A percentile compares a stretch with the other conserved stretches of the same genome.
Conservation (phyloP, 2,329 filamentous ascomycete species). For the Xylaria sp. region DNA sequence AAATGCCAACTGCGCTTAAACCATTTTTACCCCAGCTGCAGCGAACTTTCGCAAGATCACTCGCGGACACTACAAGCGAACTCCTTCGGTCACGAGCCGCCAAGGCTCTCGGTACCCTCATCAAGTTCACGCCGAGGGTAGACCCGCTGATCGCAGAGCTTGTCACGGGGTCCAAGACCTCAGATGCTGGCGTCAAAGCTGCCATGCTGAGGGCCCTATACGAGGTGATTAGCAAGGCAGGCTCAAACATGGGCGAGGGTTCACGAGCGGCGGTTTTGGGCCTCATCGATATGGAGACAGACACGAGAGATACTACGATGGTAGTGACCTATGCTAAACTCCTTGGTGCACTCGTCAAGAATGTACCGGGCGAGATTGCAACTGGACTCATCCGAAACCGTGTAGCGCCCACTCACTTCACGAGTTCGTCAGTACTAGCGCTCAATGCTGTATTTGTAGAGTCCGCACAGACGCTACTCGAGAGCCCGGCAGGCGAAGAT, state of each 20-base stretch:
- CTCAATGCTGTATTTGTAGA: constrained; percentile 91
- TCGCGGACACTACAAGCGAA: constrained; percentile 93
- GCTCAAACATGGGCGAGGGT: constrained; percentile 91
- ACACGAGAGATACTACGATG: constrained; percentile 80
- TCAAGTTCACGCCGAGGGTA: constrained; percentile 93
- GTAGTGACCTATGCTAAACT: constrained; percentile 91
- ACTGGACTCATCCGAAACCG: constrained; percentile 71
- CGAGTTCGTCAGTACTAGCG: constrained; percentile 81
- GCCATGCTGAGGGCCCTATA: constrained; percentile 98
- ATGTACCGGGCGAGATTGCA: constrained; percentile 79
- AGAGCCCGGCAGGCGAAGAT: constrained; percentile 75
- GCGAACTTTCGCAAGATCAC: constrained; percentile 93
- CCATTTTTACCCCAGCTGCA: constrained; percentile 97
- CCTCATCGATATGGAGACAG: constrained; percentile 86
- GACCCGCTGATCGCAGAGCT: constrained; percentile 93
- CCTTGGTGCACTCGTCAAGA: constrained; percentile 88
- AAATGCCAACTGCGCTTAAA: constrained; percentile 94
- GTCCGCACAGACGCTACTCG: constrained; percentile 75
- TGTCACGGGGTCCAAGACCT: constrained; percentile 93
- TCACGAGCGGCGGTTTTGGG: constrained; percentile 87
- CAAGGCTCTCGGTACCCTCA: constrained; percentile 92
- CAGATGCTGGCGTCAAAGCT: constrained; percentile 85
- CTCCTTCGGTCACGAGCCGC: constrained; percentile 87
- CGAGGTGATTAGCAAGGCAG: constrained; percentile 95
- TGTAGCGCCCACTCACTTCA: constrained; percentile 81